Evolutionary conservation across 768 basidiomycete species (phyloP).

Genomic region (Xerocomellus chrysenteron): DNA sequence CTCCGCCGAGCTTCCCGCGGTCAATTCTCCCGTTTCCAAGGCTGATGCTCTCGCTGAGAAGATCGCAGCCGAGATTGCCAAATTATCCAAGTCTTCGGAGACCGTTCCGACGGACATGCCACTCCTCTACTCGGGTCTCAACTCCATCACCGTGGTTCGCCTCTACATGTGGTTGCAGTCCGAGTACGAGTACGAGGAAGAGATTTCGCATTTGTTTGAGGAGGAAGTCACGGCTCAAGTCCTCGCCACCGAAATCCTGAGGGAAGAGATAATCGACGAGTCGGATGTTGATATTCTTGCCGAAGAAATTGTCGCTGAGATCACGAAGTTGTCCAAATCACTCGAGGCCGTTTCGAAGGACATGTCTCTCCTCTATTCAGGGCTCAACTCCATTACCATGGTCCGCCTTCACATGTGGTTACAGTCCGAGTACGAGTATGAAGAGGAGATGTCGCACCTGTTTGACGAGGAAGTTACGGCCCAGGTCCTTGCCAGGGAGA

Average conservation of each 20-base stretch:
- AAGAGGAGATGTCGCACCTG: slow-evolving; percentile 30
- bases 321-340: slow-evolving; percentile 32
- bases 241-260: no score
- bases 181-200: slow-evolving; percentile 30
- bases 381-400: slow-evolving; percentile 32
- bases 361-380: slow-evolving; percentile 34
- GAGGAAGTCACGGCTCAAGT: no score
- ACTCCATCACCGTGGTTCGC: slow-evolving; percentile 29
- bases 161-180: slow-evolving; percentile 36
- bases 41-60: slow-evolving; percentile 29
- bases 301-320: no score
- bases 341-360: slow-evolving; percentile 30
- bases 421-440: slow-evolving; percentile 32
- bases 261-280: no score
- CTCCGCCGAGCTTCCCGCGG: slow-evolving; percentile 9
- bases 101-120: slow-evolving; percentile 31
- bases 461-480: slow-evolving; percentile 34
- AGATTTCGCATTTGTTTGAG: slow-evolving; percentile 30
- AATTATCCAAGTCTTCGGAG: slow-evolving; percentile 28
- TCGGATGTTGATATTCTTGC: no score
- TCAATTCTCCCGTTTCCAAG: slow-evolving; percentile 7
- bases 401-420: slow-evolving; percentile 33
- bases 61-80: slow-evolving; percentile 35
- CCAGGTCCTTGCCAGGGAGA: slow-evolving; percentile 31
- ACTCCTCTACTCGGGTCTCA: slow-evolving; percentile 34